phyloP scores from a whole-genome alignment of 768 basidiomycete species.

The Boletus rubroflammeus region DNA sequence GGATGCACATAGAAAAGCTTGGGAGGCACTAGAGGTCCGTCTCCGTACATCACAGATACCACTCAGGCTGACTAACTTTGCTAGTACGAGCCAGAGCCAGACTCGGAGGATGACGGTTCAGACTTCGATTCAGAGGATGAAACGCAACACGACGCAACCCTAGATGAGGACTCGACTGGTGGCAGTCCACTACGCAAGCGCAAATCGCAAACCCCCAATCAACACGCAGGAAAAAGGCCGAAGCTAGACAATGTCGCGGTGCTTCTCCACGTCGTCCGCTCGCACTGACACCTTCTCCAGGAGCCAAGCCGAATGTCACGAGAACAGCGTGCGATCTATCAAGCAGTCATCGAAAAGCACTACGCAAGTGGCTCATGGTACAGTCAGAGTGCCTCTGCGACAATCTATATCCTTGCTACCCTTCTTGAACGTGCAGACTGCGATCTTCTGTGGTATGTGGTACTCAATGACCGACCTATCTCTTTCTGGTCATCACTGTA shows the following conservation, averaged over 20 bases:
- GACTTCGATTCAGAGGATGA: constrained; percentile 45
- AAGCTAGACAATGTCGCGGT: constrained; percentile 46
- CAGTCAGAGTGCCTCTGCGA: constrained; percentile 86
- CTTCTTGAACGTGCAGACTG: constrained; percentile 91
- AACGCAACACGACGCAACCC: constrained; percentile 38
- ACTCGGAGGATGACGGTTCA: constrained; percentile 56
- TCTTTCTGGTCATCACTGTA: constrained; percentile 28
- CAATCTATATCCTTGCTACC: constrained; percentile 86
- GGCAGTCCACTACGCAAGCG: constrained; percentile 47
- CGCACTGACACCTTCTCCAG: constrained; percentile 26
- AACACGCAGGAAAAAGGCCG: constrained; percentile 52
- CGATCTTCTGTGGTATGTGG: constrained; percentile 81
- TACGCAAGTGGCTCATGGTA: constrained; percentile 82
- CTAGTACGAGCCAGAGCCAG: constrained; percentile 77
- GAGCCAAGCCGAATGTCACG: constrained; percentile 58
- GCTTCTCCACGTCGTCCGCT: not conserved
- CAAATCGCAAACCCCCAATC: constrained; percentile 39
- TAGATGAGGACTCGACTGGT: constrained; percentile 40
- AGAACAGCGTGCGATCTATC: constrained; percentile 65
- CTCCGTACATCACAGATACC: not conserved
- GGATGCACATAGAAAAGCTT: constrained; percentile 71
- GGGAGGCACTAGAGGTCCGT: constrained; percentile 78
- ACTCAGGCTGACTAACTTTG: constrained; percentile 9
- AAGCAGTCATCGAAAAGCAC: constrained; percentile 69
- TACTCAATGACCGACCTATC: not conserved